Evolutionary conservation across 345 rosid genomes (phyloP).

Genomic region (Rhodamnia rubescens): DNA sequence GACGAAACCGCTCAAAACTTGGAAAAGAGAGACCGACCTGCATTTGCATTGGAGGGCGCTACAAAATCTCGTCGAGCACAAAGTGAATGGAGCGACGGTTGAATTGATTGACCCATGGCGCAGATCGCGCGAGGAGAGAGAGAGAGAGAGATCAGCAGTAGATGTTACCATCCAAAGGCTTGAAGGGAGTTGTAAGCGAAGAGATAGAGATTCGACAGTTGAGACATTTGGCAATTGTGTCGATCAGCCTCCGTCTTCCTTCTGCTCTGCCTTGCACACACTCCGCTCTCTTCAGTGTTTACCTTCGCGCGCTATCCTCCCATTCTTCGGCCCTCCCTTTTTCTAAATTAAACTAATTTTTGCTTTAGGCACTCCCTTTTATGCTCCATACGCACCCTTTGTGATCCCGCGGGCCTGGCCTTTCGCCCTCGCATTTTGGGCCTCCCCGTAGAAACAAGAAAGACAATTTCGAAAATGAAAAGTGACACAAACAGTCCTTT

Average conservation of each 20-base stretch:
- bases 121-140: not conserved
- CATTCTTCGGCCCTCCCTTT: not conserved
- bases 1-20: conserved; percentile 16
- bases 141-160: not conserved
- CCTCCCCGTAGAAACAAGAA: not conserved
- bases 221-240: conserved; percentile 5
- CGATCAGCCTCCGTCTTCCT: not conserved
- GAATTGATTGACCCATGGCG: not conserved
- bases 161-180: conserved; percentile 44
- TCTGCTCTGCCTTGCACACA: not conserved
- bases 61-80: not conserved
- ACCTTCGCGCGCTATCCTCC: not conserved
- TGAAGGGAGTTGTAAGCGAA: conserved; percentile 65
- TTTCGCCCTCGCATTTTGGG: not conserved
- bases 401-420: not conserved
- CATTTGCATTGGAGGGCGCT: not conserved
- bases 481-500: too few relatives aligned
- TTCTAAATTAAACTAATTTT: not conserved
- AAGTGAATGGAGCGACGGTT: not conserved
- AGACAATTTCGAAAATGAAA: not conserved
- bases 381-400: not conserved
- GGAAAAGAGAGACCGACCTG: conserved; percentile 47
- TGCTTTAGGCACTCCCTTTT: not conserved
- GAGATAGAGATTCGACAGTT: conserved; percentile 40
- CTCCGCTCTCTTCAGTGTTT: not conserved